Conservation (phyloP, 2,329 filamentous ascomycete species). For the Tolypocladium tropicale region DNA sequence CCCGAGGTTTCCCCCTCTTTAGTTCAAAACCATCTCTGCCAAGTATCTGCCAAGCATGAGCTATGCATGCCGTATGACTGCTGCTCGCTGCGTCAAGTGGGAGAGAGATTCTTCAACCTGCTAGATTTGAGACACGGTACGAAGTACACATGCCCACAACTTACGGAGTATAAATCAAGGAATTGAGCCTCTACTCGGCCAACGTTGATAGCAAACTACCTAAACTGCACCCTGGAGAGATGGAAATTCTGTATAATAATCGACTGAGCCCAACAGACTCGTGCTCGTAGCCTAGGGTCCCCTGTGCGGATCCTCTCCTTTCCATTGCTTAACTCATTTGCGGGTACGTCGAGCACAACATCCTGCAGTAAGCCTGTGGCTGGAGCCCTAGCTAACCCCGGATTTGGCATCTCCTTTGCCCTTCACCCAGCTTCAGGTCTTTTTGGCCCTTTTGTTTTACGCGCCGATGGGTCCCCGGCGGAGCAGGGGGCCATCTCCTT, state of each 20-base stretch:
- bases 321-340: neutral
- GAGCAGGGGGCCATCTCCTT: neutral
- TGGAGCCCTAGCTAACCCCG: neutral
- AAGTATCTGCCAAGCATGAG: too few relatives aligned
- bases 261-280: neutral
- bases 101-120: neutral
- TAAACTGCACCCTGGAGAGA: neutral
- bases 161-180: too few relatives aligned
- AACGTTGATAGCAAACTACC: neutral
- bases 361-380: neutral
- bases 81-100: neutral
- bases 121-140: neutral
- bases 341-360: neutral
- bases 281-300: neutral
- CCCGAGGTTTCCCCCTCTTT: neutral
- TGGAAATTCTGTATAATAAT: neutral
- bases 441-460: neutral
- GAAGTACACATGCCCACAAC: neutral
- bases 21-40: neutral
- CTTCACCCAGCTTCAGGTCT: neutral
- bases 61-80: neutral
- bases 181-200: too few relatives aligned
- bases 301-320: neutral
- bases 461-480: neutral
- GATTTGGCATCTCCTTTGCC: neutral